These are phyloP conservation scores for Fusarium phyllophilum DNA, from an alignment of 2,329 filamentous ascomycete species.

Conservation along the genomic window DNA sequence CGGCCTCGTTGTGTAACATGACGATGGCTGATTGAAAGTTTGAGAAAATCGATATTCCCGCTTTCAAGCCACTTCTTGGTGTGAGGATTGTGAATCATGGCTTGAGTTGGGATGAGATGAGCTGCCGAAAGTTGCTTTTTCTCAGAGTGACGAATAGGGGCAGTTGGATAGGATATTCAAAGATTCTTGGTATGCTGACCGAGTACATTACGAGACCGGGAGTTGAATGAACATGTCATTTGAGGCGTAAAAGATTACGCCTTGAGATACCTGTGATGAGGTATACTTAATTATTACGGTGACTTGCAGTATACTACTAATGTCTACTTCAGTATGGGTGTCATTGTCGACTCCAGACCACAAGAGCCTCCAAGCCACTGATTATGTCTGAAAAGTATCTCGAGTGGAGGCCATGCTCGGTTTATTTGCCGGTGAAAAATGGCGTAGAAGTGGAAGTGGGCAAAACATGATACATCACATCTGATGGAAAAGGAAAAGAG, in stretches of 20 bases:
- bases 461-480: conserved; percentile 32
- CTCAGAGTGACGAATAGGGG: not conserved
- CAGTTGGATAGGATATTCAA: not conserved
- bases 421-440: conserved; percentile 16
- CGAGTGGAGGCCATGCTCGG: conserved; percentile 3
- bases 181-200: not conserved
- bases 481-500: not conserved
- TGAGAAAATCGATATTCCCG: not conserved
- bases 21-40: not conserved
- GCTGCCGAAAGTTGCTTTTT: conserved; percentile 28
- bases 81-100: not conserved
- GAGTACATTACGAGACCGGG: not conserved
- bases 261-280: not conserved
- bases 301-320: not conserved
- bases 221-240: not conserved
- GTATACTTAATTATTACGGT: not conserved
- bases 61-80: conserved; percentile 7
- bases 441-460: not conserved
- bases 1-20: conserved; percentile 22
- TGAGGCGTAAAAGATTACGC: not conserved
- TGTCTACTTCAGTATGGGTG: not conserved
- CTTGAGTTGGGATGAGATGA: not conserved
- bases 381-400: conserved; percentile 10
- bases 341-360: not conserved
- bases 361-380: not conserved